Base-by-base conservation (phyloP, 2,329 filamentous ascomycete species). In the Diaporthe destruens region DNA sequence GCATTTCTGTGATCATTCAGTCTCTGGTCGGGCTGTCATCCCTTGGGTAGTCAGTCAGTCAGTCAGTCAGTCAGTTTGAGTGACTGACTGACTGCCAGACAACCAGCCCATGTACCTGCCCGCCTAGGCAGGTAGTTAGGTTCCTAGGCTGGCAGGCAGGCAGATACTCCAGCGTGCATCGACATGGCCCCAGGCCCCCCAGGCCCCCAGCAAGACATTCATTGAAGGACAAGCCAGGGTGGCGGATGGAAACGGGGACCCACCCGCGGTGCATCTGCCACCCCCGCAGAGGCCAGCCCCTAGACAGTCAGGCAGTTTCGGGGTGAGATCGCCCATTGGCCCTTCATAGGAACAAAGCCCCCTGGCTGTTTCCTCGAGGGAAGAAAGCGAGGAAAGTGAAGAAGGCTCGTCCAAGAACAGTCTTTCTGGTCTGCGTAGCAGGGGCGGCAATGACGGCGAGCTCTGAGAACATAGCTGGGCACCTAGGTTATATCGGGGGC, bases 281-380 rank as follows among this genome's bases (percentile, higher is more conserved):
- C 61, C 61, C 59, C 61, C 44, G 61, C 61, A 65, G 61, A 47
- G n/a, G 44, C 61, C 44, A 65, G 32, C 61, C 61, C 61, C 44
- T 65, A 65, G 61, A n/a, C 61, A 51, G 61, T 65, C 51, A 65
- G 61, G 61, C 61, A 51, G 59, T 65, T 65, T 65, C 59, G 59
- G 59, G 49, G 23, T 47, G 25, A 36, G 59, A 65, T 65, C 29
- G 59, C 59, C 61, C 44, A 65, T 65, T 65, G 44, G 44, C n/a
- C 61, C 61, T 51, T 36, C n/a, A 1, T 12, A 51, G 29, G 61
- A 36, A 65, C 61, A 65, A 65, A 51, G 61, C 51, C 61, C 61
- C 61, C 32, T 65, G 61, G 36, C 44, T 32, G 59, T 49, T 65
- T 65, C 59, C 44, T 65, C 11, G 44, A 65, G 59, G 29, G 39